Base-by-base conservation (phyloP, 164 flowering plant species). In the Nelumbo lutea region DNA sequence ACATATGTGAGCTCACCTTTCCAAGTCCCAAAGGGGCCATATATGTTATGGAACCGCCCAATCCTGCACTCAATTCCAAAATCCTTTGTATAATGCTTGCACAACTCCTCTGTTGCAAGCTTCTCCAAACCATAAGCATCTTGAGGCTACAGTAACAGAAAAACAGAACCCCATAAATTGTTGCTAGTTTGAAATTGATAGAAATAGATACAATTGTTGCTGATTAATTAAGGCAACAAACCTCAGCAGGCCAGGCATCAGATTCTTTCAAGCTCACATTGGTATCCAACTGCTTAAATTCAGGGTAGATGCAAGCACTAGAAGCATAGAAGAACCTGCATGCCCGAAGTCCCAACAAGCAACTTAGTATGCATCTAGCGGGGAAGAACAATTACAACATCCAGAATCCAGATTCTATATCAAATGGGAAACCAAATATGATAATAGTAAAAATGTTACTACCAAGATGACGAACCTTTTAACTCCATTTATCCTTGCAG, bases 201-300 rank as follows among this genome's bases (percentile, higher is more conserved):
- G 42, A 57, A 66, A 1, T 4, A 66, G 39, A 45, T 53, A 15
- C 57, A 53, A 11, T 15, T 9, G 57, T 53, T 46, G 1, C 7
- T 46, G 7, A 46, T 46, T 7, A 46, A 4, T 46, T 53, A 53
- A 27, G 2, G 53, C 7, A 59, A 68, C 72, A 59, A 76, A 95
- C 98, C 97, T 95, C 98, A 1, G 98, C 98, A 79, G 98, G 98
- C 98, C 97, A 95, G 5, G 98, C 98, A 79, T 95, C 97, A 68
- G 98, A 80, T 76, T 95, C 98, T 84, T 92, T 91, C 90, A 95
- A 82, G 90, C 98, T 94, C 78, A 95, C 98, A 83, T 92, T 90
- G 51, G 98, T 95, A 38, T 95, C 98, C 88, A 95, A 71, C 74
- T 95, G 98, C 90, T 92, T 95, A 77, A 90, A 95, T 75, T 95